phyloP scores from a whole-genome alignment of 306 rosid species.

The Rubus parviflorus region DNA sequence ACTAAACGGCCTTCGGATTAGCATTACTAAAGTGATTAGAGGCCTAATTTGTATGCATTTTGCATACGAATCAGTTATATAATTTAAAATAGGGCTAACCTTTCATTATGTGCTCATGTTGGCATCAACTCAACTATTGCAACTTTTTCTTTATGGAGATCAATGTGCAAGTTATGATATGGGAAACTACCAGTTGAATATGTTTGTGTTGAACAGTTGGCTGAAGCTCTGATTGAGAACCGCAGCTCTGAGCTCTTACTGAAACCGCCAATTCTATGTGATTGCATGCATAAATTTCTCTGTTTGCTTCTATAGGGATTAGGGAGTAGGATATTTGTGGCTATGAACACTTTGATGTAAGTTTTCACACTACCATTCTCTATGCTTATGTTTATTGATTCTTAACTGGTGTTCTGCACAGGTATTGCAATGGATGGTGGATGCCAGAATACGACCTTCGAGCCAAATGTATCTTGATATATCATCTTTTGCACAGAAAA shows the following conservation, averaged over 20 bases:
- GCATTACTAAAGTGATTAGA: too few relatives aligned
- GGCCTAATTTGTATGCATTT: too few relatives aligned
- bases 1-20: too few relatives aligned
- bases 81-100: background rate
- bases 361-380: background rate
- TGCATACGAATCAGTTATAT: too few relatives aligned
- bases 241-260: background rate
- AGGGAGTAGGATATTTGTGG: background rate
- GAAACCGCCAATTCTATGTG: background rate
- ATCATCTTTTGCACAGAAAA: slow-evolving; percentile 57
- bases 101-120: background rate
- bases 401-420: slow-evolving; percentile 22
- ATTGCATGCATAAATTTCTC: background rate
- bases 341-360: background rate
- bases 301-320: background rate
- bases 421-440: slow-evolving; percentile 96
- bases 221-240: background rate
- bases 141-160: background rate
- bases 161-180: background rate
- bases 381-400: background rate
- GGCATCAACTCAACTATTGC: background rate
- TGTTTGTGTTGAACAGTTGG: background rate
- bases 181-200: background rate
- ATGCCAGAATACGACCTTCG: slow-evolving; percentile 76
- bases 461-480: slow-evolving; percentile 64